phyloP scores from a whole-genome alignment of 768 basidiomycete genomes.

The Phlegmacium glaucopus region DNA sequence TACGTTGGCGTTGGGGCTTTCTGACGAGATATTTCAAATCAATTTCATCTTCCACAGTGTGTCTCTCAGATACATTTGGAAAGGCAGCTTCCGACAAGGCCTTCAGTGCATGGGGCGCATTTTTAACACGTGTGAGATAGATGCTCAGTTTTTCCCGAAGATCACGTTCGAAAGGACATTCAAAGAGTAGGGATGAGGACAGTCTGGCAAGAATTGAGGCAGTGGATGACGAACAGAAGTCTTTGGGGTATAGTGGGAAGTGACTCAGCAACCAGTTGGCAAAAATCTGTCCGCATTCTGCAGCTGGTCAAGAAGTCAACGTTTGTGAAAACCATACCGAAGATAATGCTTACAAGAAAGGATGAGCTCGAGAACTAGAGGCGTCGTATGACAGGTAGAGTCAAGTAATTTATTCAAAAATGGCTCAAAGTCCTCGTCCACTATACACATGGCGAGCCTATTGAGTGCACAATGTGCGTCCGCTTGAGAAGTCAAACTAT shows the following conservation, averaged over 20 bases:
- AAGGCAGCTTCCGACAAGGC: not conserved
- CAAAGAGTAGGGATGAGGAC: constrained; percentile 7
- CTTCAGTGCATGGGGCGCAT: constrained; percentile 1
- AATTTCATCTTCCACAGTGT: not conserved
- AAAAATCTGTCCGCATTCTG: constrained; percentile 1
- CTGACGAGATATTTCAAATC: constrained; percentile 1
- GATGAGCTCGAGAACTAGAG: constrained; percentile 8
- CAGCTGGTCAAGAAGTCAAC: constrained; percentile 1
- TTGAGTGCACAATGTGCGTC: not conserved
- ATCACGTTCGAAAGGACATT: constrained; percentile 5
- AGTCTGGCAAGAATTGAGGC: constrained; percentile 7
- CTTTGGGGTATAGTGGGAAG: not conserved
- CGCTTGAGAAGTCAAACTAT: constrained; percentile 2
- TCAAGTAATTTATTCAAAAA: constrained; percentile 6
- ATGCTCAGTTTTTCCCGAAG: not conserved
- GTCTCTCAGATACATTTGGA: not conserved
- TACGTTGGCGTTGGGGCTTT: constrained; percentile 5
- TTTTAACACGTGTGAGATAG: constrained; percentile 4
- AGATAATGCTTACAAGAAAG: constrained; percentile 10
- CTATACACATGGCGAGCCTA: not conserved
- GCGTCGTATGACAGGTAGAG: constrained; percentile 2
- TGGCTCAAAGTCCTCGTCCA: not conserved
- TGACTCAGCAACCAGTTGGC: constrained; percentile 1
- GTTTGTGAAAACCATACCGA: not conserved
- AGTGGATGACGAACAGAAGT: constrained; percentile 3